Percentiles rank a stretch among this genome's conserved stretches.
These are phyloP conservation scores for Talaromyces liani DNA, from an alignment of 495 filamentous ascomycete species.

Conservation along the genomic window DNA sequence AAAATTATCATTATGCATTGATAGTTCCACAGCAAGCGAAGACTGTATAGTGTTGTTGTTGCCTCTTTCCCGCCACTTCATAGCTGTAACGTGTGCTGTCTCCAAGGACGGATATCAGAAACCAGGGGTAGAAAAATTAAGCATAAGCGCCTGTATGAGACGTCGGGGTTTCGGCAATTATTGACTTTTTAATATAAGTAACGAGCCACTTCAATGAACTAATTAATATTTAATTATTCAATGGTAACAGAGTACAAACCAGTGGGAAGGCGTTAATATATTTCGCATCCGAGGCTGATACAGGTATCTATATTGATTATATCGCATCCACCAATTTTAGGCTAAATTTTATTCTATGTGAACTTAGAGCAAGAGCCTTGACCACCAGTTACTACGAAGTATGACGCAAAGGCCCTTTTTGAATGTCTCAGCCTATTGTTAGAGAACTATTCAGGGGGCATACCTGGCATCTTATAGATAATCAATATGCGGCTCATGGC, in stretches of 20 bases:
- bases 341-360: neutral
- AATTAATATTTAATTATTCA: neutral
- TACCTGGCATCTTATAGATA: neutral
- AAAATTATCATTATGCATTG: neutral
- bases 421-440: neutral
- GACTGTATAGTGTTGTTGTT: neutral
- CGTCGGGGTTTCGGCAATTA: neutral
- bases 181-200: neutral
- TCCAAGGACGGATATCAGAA: neutral
- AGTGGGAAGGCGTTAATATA: neutral
- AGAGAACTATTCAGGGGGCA: neutral
- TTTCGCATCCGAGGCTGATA: neutral
- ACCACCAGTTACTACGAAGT: neutral
- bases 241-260: neutral
- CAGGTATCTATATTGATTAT: neutral
- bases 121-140: neutral
- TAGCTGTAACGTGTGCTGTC: conserved; percentile 1
- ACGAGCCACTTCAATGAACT: neutral
- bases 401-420: neutral
- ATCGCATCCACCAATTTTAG: neutral
- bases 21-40: neutral
- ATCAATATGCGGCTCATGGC: neutral
- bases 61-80: neutral
- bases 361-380: neutral
- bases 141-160: neutral